Conservation (phyloP, 1,139 yeast species). For the Diutina ranongensis region DNA sequence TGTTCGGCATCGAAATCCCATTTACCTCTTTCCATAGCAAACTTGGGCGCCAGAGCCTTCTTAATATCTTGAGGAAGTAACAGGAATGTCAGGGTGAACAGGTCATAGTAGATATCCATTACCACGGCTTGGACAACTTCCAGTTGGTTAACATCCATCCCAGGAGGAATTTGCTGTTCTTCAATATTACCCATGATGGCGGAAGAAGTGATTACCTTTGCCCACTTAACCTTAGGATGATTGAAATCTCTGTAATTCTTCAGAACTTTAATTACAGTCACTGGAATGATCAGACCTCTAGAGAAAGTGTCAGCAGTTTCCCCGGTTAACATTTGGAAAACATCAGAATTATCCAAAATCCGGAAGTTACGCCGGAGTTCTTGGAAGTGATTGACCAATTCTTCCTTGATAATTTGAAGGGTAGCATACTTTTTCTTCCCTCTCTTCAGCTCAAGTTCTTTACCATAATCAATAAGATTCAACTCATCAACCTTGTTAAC, state of each 20-base stretch:
- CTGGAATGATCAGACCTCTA: constrained; percentile 70
- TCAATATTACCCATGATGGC: constrained; percentile 68
- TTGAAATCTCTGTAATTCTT: constrained; percentile 27
- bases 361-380: constrained; percentile 73
- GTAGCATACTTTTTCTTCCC: constrained; percentile 75
- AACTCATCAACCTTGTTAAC: constrained; percentile 81
- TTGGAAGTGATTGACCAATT: constrained; percentile 75
- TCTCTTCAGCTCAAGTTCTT: constrained; percentile 68
- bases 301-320: constrained; percentile 63
- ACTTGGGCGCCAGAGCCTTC: constrained; percentile 40
- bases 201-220: constrained; percentile 60
- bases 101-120: constrained; percentile 54
- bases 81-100: constrained; percentile 66
- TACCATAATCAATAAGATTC: constrained; percentile 88
- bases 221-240: constrained; percentile 24
- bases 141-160: constrained; percentile 40
- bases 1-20: constrained; percentile 84
- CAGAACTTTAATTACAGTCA: constrained; percentile 48
- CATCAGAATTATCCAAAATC: constrained; percentile 53
- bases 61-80: constrained; percentile 55
- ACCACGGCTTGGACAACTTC: constrained; percentile 85
- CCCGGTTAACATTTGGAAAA: constrained; percentile 85
- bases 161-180: constrained; percentile 51
- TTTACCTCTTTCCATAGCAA: constrained; percentile 47
- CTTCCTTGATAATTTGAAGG: constrained; percentile 78